Base-by-base conservation (phyloP, 202 grass and related monocot species). In the Setaria viridis region DNA sequence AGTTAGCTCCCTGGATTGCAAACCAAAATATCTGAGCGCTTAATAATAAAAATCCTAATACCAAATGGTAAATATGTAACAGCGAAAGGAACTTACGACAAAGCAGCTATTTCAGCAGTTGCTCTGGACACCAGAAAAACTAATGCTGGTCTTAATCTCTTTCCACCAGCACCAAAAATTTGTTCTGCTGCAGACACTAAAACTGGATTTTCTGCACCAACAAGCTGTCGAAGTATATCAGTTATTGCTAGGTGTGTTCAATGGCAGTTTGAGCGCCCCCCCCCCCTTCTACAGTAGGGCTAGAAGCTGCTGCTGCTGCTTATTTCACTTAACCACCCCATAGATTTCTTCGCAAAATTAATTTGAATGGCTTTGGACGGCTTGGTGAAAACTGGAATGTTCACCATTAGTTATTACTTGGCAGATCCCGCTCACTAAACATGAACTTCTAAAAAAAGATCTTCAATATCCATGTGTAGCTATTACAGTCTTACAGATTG, bases 121-220 rank as follows among this genome's bases (percentile, higher is more conserved):
- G 94, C 94, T 84, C 93, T 96, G 35, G 97, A 99, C 49, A 99
- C 97, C 34, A 99, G 88, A 87, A 99, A 96, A 86, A 99, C 97
- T 81, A 99, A 85, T 88, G 97, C 97, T 35, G 97, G 97, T 67
- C 97, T 88, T 81, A 99, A 48, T 66, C 97, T 87, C 85, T 99
- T 99, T 82, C 97, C 97, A 85, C 97, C 97, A 78, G 97, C 97
- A 58, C 97, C 90, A 70, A 99, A 99, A 80, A 99, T 96, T 87
- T 99, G 93, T 63, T 99, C 93, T 7, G 93, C 91, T 7, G 94
- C 92, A 80, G 97, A 96, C 39, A 93, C 78, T 84, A 99, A 72
- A 88, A 99, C 87, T 79, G 97, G 97, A 71, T 94, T 99, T 94
- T 99, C 97, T 91, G 88, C 94, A 62, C 93, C 94, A 84, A 99